Conservation (phyloP, 208 protist species). For the Leishmania major region DNA sequence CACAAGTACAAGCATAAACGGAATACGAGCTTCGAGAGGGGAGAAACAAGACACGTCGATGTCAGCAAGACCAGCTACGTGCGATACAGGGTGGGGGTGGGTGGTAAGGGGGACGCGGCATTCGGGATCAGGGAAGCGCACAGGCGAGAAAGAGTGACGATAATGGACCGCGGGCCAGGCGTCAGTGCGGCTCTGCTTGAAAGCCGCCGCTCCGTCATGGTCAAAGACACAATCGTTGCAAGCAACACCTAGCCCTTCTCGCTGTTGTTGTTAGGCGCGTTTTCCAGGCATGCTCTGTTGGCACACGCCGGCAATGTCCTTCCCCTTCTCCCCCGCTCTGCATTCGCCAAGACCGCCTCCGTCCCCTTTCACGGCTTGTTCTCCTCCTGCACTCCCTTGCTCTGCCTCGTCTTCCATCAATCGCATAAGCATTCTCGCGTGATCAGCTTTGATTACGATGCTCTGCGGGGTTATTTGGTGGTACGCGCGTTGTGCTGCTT, state of each 20-base stretch:
- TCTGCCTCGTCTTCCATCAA: neutral
- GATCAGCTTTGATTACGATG: neutral
- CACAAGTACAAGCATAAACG: constrained; percentile 1
- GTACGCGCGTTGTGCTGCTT: constrained; percentile 58
- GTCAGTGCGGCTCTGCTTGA: neutral
- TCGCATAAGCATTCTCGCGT: neutral
- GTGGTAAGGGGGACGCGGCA: neutral
- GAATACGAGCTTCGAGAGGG: neutral
- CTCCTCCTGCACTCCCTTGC: neutral
- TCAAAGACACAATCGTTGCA: neutral
- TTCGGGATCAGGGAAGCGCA: neutral
- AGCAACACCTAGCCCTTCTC: neutral
- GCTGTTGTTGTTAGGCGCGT: neutral
- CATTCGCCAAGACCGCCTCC: neutral
- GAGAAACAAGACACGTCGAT: neutral
- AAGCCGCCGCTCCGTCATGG: neutral
- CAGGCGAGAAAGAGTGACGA: neutral
- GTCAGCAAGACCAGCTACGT: neutral
- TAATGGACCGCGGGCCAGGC: neutral
- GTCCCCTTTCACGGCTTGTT: neutral
- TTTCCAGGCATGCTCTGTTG: neutral
- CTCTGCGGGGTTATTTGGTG: constrained; percentile 8
- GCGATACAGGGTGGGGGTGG: neutral
- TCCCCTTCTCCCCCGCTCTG: neutral
- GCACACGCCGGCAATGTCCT: neutral